Base-by-base conservation (phyloP, 2,329 filamentous ascomycete species). In the Nemania sp. region DNA sequence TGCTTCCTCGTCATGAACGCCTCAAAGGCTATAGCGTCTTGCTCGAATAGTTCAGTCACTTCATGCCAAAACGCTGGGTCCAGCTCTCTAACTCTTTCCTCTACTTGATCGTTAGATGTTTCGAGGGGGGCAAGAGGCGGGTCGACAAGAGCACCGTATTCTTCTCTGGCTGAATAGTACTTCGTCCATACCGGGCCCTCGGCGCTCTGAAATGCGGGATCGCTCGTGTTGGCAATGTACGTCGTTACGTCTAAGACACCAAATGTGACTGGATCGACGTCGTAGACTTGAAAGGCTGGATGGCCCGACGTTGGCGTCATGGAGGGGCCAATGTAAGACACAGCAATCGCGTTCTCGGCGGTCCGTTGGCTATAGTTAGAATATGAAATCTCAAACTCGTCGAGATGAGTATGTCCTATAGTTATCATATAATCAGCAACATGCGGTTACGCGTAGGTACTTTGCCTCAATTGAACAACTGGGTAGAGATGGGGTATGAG, bases 51-150 rank as follows among this genome's bases (percentile, higher is more conserved):
- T 0, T 78, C 78, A 1, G 87, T 89, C 22, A 89, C 79, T 70
- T 86, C 83, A 74, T 89, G 87, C 87, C 87, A 89, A 76, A 89
- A 89, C 0, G 83, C 83, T 0, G 87, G 84, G 1, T 84, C 86
- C 38, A 90, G 81, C 70, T 89, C 57, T 0, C 64, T 54, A 8
- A 5, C 35, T 6, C 5, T 51, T 52, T 57, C 52, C 5, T 60
- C 22, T 0, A 10, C 15, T 10, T 56, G 1, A 8, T 61, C 41
- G 2, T 38, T 13, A 15, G 76, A 77, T 3, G 80, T 79, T 10
- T 76, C 76, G 2, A 76, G 71, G 11, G 75, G 76, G 15, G 67
- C 62, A 1, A 84, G 70, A 1, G 84, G 81, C 43, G 85, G 82
- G 32, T 68, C 74, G 15, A 86, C 76, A 1, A 83, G 77, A 0